Evolutionary conservation across 2,329 filamentous ascomycete genomes (phyloP).

Genomic region (Immersiporthe knoxdaviesiana): DNA sequence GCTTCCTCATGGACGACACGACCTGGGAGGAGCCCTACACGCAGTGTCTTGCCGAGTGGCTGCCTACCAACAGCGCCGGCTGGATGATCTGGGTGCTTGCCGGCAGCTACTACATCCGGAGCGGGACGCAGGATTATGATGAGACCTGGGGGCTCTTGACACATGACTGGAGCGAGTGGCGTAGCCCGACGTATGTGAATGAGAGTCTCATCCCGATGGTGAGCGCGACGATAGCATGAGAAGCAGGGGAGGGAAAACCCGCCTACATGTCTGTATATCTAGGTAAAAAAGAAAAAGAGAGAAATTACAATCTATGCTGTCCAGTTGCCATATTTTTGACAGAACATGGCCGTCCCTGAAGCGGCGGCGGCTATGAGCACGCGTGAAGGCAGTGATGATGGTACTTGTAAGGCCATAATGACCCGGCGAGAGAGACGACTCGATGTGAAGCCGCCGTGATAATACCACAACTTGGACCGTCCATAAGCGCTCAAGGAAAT

Average conservation of each 20-base stretch:
- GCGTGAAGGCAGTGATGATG: too few species aligned
- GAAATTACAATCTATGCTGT: not conserved
- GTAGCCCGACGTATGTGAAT: constrained; percentile 47
- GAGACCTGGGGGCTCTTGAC: constrained; percentile 61
- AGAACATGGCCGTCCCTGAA: too few species aligned
- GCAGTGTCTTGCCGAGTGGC: constrained; percentile 53
- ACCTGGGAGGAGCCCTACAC: constrained; percentile 55
- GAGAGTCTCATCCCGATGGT: constrained; percentile 47
- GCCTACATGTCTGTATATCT: not conserved
- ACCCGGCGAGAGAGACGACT: too few species aligned
- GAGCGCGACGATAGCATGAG: constrained; percentile 36
- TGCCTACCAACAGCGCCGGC: constrained; percentile 53
- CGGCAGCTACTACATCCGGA: constrained; percentile 61
- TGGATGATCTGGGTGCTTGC: constrained; percentile 64
- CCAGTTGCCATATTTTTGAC: not conserved
- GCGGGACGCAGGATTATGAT: constrained; percentile 57
- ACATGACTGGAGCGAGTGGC: constrained; percentile 58
- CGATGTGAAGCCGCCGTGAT: too few species aligned
- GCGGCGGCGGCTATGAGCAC: too few species aligned
- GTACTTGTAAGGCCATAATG: too few species aligned
- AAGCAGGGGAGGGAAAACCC: not conserved
- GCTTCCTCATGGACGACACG: constrained; percentile 51
- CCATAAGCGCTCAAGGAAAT: too few species aligned
- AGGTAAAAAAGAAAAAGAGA: not conserved
- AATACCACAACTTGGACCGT: too few species aligned